Evolutionary conservation across 2,329 filamentous ascomycete species (phyloP).

Genomic region (Penicillium freii): DNA sequence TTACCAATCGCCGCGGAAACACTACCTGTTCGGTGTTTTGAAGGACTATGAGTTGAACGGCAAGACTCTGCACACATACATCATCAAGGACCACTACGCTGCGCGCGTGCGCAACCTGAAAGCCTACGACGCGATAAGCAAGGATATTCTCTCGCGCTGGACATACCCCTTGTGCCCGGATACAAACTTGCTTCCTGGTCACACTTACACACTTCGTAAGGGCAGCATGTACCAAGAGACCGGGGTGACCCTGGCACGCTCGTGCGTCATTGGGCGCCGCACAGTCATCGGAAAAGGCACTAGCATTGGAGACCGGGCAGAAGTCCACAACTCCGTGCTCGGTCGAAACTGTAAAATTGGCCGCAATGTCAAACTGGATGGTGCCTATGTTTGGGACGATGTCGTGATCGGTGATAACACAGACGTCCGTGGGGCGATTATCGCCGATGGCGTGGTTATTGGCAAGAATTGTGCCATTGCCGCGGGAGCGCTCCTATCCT

Average conservation of each 20-base stretch:
- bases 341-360: slow-evolving; percentile 85
- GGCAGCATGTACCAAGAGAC: slow-evolving; percentile 75
- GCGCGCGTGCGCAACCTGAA: slow-evolving; percentile 82
- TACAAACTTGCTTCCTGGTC: slow-evolving; percentile 75
- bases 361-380: slow-evolving; percentile 72
- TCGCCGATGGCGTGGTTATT: slow-evolving; percentile 70
- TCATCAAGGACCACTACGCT: slow-evolving; percentile 78
- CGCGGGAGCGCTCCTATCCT: slow-evolving; percentile 75
- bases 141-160: slow-evolving; percentile 83
- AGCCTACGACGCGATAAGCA: slow-evolving; percentile 84
- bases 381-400: slow-evolving; percentile 87
- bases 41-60: slow-evolving; percentile 97
- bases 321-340: slow-evolving; percentile 72
- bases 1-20: slow-evolving; percentile 82
- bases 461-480: slow-evolving; percentile 69
- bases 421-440: slow-evolving; percentile 67
- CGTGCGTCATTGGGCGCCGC: slow-evolving; percentile 65
- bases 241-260: slow-evolving; percentile 69
- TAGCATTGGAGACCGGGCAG: slow-evolving; percentile 68
- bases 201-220: slow-evolving; percentile 70
- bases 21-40: slow-evolving; percentile 86
- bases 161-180: slow-evolving; percentile 87
- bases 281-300: slow-evolving; percentile 76
- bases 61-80: slow-evolving; percentile 91
- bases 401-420: slow-evolving; percentile 72